A percentile compares a stretch with the other conserved stretches of the same genome.
Evolutionary conservation across 148 eudicot species (phyloP).

Genomic region (Tetragonia tetragonoides): DNA sequence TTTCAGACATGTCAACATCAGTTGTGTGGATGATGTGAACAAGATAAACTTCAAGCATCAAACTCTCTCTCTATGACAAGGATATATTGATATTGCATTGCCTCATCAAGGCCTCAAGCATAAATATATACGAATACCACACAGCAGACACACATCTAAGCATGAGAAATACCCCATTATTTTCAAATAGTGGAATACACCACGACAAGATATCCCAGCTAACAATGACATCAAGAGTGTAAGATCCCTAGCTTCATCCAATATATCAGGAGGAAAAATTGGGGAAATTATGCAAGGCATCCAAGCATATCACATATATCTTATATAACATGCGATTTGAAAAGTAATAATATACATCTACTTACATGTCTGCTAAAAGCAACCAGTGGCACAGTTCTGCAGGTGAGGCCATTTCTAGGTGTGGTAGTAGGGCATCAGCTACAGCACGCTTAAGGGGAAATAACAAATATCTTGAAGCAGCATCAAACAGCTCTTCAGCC

Average conservation of each 20-base stretch:
- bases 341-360: background rate
- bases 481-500: conserved; percentile 98
- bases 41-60: background rate
- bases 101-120: background rate
- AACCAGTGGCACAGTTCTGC: conserved; percentile 95
- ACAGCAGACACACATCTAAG: background rate
- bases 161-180: background rate
- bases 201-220: background rate
- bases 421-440: conserved; percentile 86
- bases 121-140: background rate
- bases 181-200: background rate
- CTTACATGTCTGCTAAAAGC: conserved; percentile 83
- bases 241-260: background rate
- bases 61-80: background rate
- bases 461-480: conserved; percentile 88
- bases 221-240: background rate
- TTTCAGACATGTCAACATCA: background rate
- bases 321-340: background rate
- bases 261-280: background rate
- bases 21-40: background rate
- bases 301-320: conserved; percentile 5
- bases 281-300: background rate
- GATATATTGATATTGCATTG: background rate
- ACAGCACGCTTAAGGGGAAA: conserved; percentile 97
- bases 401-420: conserved; percentile 74